Conservation (phyloP, 768 basidiomycete species). For the Tricholoma bakamatsutake region DNA sequence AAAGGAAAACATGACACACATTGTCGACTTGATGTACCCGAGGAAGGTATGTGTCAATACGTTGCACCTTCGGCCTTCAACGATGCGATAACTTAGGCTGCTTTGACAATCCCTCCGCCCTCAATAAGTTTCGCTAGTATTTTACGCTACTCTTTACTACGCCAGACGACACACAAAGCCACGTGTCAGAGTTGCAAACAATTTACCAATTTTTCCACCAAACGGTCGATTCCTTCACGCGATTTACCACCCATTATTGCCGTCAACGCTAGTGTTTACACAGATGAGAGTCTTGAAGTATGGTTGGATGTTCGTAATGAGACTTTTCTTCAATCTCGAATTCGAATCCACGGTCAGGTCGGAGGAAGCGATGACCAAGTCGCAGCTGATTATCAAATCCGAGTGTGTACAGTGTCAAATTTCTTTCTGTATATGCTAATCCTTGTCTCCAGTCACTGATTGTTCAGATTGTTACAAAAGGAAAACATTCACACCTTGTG, state of each 20-base stretch:
- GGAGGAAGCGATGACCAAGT: conserved; percentile 53
- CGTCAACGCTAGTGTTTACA: conserved; percentile 78
- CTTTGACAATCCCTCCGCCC: conserved; percentile 30
- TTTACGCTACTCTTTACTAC: conserved; percentile 68
- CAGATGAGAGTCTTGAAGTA: conserved; percentile 61
- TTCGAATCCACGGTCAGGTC: conserved; percentile 55
- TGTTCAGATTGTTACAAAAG: conserved; percentile 70
- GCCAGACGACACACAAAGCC: conserved; percentile 81
- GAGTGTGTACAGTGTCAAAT: conserved; percentile 35
- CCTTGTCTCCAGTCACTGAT: conserved; percentile 58
- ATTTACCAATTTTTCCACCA: conserved; percentile 65
- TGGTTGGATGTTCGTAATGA: conserved; percentile 68
- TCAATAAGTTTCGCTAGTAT: conserved; percentile 58
- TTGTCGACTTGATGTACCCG: conserved; percentile 84
- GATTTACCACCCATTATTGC: conserved; percentile 81
- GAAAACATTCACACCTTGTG: conserved; percentile 75
- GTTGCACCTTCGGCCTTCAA: conserved; percentile 1
- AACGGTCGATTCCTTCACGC: conserved; percentile 54
- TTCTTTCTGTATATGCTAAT: neutral
- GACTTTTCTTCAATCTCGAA: conserved; percentile 54
- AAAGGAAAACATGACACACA: conserved; percentile 76
- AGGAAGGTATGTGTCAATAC: conserved; percentile 51
- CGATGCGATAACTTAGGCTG: conserved; percentile 18
- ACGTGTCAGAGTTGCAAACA: conserved; percentile 82
- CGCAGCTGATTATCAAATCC: conserved; percentile 59